phyloP scores from a whole-genome alignment of 768 basidiomycete species.

The Leucogyrophana mollusca region DNA sequence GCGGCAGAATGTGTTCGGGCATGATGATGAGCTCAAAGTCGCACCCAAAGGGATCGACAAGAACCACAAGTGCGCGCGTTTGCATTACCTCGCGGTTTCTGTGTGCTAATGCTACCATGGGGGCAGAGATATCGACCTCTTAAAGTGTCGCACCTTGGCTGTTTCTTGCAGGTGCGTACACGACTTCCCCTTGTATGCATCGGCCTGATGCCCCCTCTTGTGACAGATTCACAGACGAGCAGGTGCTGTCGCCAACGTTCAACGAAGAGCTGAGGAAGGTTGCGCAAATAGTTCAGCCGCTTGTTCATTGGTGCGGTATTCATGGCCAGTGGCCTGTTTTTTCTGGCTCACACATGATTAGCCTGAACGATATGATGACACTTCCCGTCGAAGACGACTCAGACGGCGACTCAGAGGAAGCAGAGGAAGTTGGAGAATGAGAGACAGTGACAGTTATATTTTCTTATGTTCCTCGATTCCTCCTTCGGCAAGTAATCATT shows the following conservation, averaged over 20 bases:
- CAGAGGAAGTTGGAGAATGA: too few species aligned
- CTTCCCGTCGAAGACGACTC: constrained; percentile 40
- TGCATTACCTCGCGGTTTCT: neutral
- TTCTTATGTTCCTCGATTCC: too few species aligned
- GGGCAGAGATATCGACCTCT: constrained; percentile 82
- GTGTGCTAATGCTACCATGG: too few species aligned
- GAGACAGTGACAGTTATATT: too few species aligned
- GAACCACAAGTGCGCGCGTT: constrained; percentile 62
- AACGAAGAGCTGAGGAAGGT: constrained; percentile 57
- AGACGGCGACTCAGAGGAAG: too few species aligned
- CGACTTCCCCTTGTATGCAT: constrained; percentile 1
- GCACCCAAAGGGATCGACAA: constrained; percentile 91
- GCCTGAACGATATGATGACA: constrained; percentile 74
- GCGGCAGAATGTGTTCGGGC: constrained; percentile 79
- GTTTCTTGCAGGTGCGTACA: constrained; percentile 56
- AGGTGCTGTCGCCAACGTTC: constrained; percentile 70
- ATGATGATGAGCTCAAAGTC: constrained; percentile 84
- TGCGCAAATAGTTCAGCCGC: constrained; percentile 59
- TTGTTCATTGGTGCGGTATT: constrained; percentile 70
- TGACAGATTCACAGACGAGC: constrained; percentile 67
- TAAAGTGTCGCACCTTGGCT: constrained; percentile 79
- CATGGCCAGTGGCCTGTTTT: constrained; percentile 2
- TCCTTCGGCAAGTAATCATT: too few species aligned
- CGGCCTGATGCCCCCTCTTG: constrained; percentile 17
- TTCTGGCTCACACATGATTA: constrained; percentile 21